Evolutionary conservation across 2,329 filamentous ascomycete species (phyloP).

Genomic region (Thelonectria rubi): DNA sequence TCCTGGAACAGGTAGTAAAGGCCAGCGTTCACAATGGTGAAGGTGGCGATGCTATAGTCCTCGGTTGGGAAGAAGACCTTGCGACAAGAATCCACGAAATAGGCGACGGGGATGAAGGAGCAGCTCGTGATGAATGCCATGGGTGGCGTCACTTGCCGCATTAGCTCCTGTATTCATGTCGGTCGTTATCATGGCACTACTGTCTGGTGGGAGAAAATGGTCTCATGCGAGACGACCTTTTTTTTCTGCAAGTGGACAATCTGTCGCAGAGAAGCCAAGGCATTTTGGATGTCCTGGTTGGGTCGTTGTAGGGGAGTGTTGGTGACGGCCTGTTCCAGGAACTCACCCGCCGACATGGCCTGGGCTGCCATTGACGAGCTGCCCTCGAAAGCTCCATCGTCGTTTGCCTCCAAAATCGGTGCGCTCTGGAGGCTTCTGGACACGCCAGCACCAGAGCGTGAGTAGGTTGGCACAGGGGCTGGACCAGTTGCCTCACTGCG

Average conservation of each 20-base stretch:
- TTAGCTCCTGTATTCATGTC: background rate
- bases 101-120: conserved; percentile 3
- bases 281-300: conserved; percentile 6
- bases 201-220: conserved; percentile 7
- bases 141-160: background rate
- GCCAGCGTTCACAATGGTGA: conserved; percentile 14
- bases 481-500: background rate
- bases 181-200: background rate
- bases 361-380: conserved; percentile 13
- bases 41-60: conserved; percentile 8
- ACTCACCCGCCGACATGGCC: conserved; percentile 8
- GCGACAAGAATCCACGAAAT: background rate
- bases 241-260: conserved; percentile 4
- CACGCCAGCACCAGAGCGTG: background rate
- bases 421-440: background rate
- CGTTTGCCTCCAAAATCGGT: background rate
- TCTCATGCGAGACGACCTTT: conserved; percentile 4
- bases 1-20: conserved; percentile 12
- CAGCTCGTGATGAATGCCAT: conserved; percentile 12
- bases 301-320: conserved; percentile 2
- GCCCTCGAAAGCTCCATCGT: conserved; percentile 8
- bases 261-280: conserved; percentile 11
- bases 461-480: background rate
- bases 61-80: conserved; percentile 13
- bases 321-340: conserved; percentile 13